Conservation (phyloP, 1,284 basidiomycete genomes). For the Cystobasidium sp. region DNA sequence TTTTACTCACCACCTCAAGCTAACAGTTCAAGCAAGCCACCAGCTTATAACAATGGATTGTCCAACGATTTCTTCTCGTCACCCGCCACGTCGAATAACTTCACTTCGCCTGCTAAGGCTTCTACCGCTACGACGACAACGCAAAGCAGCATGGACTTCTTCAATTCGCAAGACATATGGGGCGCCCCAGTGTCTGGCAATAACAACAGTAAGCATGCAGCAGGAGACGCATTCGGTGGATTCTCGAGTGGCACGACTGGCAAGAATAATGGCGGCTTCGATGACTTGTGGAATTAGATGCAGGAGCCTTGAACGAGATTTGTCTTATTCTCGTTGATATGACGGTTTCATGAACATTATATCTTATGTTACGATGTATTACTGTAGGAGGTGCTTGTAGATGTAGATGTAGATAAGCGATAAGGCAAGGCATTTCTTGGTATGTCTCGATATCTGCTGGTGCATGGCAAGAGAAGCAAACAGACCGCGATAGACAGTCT, state of each 20-base stretch:
- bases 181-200: conserved; percentile 13
- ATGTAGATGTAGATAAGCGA: too few species aligned
- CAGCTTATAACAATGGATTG: neutral
- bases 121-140: neutral
- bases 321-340: neutral
- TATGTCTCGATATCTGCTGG: too few species aligned
- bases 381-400: too few species aligned
- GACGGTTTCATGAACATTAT: too few species aligned
- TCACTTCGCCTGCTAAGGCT: conserved; percentile 7
- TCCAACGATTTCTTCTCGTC: conserved; percentile 21
- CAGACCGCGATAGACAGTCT: too few species aligned
- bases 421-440: too few species aligned
- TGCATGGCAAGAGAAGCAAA: too few species aligned
- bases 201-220: neutral
- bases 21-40: neutral
- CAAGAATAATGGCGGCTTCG: conserved; percentile 24
- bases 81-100: conserved; percentile 23
- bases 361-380: too few species aligned
- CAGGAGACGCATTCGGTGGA: conserved; percentile 30
- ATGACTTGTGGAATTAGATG: conserved; percentile 34
- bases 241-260: conserved; percentile 16
- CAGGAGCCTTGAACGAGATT: neutral
- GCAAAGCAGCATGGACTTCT: conserved; percentile 30
- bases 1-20: conserved; percentile 8
- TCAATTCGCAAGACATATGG: conserved; percentile 43